These are phyloP conservation scores for Lagerstroemia speciosa DNA, from an alignment of 345 rosid genomes.

Conservation along the genomic window DNA sequence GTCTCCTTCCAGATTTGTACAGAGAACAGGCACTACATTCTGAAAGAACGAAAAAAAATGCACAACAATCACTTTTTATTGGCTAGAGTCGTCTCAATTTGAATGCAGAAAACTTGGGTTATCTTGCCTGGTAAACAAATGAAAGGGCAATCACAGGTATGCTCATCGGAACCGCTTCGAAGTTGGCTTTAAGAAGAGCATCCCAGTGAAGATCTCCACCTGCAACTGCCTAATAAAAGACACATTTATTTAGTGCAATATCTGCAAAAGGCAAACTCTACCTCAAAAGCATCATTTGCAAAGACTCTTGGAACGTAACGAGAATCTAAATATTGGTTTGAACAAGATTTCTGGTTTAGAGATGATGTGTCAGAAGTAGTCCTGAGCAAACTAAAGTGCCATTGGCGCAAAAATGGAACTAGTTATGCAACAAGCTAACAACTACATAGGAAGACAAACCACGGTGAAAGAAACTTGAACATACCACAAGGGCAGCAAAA, in stretches of 20 bases:
- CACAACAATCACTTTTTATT: background rate
- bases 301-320: background rate
- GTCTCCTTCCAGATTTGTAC: conserved; percentile 94
- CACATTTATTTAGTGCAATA: background rate
- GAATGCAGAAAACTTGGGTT: conserved; percentile 2
- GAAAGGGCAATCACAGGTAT: conserved; percentile 94
- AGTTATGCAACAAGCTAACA: background rate
- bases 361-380: background rate
- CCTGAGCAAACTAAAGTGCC: background rate
- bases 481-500: conserved; percentile 85
- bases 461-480: conserved; percentile 3
- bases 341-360: background rate
- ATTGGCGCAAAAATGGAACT: background rate
- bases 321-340: background rate
- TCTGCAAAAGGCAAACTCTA: background rate
- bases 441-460: background rate
- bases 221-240: conserved; percentile 50
- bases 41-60: conserved; percentile 22
- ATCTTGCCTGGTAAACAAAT: conserved; percentile 82
- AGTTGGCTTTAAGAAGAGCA: conserved; percentile 74
- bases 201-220: conserved; percentile 69
- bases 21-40: conserved; percentile 92
- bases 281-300: background rate
- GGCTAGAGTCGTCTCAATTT: background rate
- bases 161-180: conserved; percentile 90